phyloP scores from a whole-genome alignment of 2,329 filamentous ascomycete species.

The Beauveria sp. region DNA sequence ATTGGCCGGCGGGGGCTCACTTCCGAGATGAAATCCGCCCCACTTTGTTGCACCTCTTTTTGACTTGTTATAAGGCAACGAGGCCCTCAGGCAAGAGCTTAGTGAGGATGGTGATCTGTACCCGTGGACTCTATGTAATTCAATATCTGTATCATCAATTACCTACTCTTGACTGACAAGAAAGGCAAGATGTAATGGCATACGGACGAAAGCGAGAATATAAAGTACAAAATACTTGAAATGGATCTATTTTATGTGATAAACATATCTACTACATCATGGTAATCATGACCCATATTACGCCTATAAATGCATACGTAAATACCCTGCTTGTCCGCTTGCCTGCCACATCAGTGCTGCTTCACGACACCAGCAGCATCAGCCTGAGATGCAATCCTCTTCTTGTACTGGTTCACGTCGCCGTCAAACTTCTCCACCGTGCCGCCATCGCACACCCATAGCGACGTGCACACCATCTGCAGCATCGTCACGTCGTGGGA shows the following conservation, averaged over 20 bases:
- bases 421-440: slow-evolving; percentile 94
- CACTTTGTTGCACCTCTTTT: background rate
- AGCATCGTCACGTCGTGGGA: slow-evolving; percentile 99
- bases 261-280: background rate
- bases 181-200: too few relatives aligned
- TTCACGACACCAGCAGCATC: slow-evolving; percentile 80
- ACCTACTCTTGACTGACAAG: too few relatives aligned
- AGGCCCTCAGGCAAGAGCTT: slow-evolving; percentile 4
- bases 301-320: slow-evolving; percentile 4
- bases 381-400: slow-evolving; percentile 83
- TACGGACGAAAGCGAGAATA: background rate
- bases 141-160: background rate
- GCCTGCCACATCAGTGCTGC: slow-evolving; percentile 37
- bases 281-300: background rate
- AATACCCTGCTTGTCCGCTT: background rate
- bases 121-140: too few relatives aligned
- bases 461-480: slow-evolving; percentile 85
- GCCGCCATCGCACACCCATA: slow-evolving; percentile 95
- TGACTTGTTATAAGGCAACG: too few relatives aligned
- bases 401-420: slow-evolving; percentile 96
- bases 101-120: too few relatives aligned
- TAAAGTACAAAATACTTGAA: background rate
- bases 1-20: slow-evolving; percentile 8
- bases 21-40: slow-evolving; percentile 12
- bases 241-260: background rate